Base-by-base conservation (phyloP, 352 stramenopile species). In the Phytopythium aichiense region DNA sequence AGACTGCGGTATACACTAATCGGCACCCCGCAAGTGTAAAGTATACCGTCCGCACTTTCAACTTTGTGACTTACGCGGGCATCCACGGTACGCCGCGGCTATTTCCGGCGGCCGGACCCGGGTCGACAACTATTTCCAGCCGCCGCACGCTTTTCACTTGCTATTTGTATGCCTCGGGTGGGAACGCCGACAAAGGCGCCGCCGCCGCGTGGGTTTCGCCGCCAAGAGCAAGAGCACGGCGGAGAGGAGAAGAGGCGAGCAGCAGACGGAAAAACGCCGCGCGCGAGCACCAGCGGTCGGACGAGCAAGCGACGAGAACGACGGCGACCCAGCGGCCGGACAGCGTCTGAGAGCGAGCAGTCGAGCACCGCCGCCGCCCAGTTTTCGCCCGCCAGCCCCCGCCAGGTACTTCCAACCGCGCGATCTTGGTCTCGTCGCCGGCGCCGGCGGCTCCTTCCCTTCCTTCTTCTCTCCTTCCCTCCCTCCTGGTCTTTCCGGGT, bases 211-310 rank as follows among this genome's bases (percentile, higher is more conserved):
- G 31, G 52, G 52, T 57, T 57, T 57, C 52, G 16, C 20, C 52
- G 52, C 20, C 31, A 15, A 54, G 23, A 28, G 28, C 18, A 45
- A 45, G 42, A 49, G 35, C 35, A 40, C 35, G 9, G 35, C 35
- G 35, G 35, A 40, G 35, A 30, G 31, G 35, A 45, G 28, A 43
- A 28, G 42, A 56, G 50, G 15, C 9, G 15, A 28, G 50, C 31
- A 43, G 51, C 52, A 57, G 52, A 57, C 52, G 52, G 52, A 22
- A 57, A 57, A 57, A 57, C 52, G 52, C 52, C 52, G 52, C 52
- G 52, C 31, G 52, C 20, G 31, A 57, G 52, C 33, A 31, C 52
- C 52, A 57, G 52, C 52, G 35, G 52, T 16, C 48, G 28, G 25
- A n/a, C 35, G 35, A 40, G 35, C 35, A 54, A 4, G 48, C 25